Percentiles rank a stretch among this genome's conserved stretches.
Conservation (phyloP, 2,329 filamentous ascomycete genomes). For the Paraconiothyrium brasiliense region DNA sequence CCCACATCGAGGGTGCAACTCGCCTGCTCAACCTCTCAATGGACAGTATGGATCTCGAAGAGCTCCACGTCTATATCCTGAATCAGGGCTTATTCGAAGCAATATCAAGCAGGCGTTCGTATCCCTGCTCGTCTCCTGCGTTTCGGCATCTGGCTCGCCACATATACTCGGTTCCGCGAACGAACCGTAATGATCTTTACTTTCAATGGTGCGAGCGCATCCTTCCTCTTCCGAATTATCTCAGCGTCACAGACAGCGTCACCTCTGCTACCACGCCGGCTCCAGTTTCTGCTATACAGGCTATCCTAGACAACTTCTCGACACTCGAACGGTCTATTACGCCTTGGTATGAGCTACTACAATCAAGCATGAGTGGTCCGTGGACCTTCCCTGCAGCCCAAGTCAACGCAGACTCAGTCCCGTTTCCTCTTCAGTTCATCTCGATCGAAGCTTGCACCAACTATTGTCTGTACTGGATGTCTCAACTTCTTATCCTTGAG, state of each 20-base stretch:
- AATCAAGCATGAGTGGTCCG: slow-evolving; percentile 17
- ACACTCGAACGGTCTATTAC: slow-evolving; percentile 23
- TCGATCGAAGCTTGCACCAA: slow-evolving; percentile 30
- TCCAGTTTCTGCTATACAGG: background rate
- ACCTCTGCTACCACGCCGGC: slow-evolving; percentile 2
- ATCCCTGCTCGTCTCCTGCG: slow-evolving; percentile 22
- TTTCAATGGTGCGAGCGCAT: slow-evolving; percentile 30
- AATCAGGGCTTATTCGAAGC: slow-evolving; percentile 31
- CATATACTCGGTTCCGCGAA: slow-evolving; percentile 20
- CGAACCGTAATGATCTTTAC: slow-evolving; percentile 24
- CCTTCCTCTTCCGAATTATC: slow-evolving; percentile 30
- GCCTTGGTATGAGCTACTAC: slow-evolving; percentile 25
- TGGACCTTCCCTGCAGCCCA: slow-evolving; percentile 23
- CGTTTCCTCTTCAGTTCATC: slow-evolving; percentile 30
- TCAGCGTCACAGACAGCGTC: slow-evolving; percentile 22
- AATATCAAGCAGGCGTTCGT: slow-evolving; percentile 23
- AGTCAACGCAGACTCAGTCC: slow-evolving; percentile 13
- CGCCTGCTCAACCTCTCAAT: slow-evolving; percentile 23
- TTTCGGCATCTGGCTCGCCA: slow-evolving; percentile 20
- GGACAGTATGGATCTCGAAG: slow-evolving; percentile 21
- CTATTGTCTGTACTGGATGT: slow-evolving; percentile 29
- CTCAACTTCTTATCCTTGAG: slow-evolving; percentile 31
- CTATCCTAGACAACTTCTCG: slow-evolving; percentile 23
- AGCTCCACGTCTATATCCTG: slow-evolving; percentile 29
- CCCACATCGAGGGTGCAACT: slow-evolving; percentile 32